These are phyloP conservation scores for Erythrophleum ivorense DNA, from an alignment of 331 rosid species.

Conservation along the genomic window DNA sequence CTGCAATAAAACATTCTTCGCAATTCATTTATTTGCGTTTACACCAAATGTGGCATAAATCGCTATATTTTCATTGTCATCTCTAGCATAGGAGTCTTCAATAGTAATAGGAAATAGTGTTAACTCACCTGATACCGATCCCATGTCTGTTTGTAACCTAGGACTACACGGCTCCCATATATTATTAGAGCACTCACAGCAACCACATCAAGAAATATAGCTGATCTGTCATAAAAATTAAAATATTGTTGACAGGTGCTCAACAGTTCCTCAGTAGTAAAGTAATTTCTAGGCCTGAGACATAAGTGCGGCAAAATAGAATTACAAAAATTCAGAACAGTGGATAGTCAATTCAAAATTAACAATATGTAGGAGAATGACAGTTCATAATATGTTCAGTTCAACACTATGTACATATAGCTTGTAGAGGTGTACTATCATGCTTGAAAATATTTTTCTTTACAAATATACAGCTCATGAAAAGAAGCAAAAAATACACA, in stretches of 20 bases:
- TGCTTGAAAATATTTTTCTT: conserved; percentile 9
- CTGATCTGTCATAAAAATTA: conserved; percentile 68
- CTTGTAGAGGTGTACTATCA: not conserved
- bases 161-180: conserved; percentile 77
- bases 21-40: conserved; percentile 41
- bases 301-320: conserved; percentile 15
- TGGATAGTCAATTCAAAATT: conserved; percentile 12
- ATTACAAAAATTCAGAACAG: conserved; percentile 15
- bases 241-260: conserved; percentile 30
- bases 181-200: conserved; percentile 83
- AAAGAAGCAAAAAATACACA: not conserved
- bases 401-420: not conserved
- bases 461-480: not conserved
- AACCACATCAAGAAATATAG: conserved; percentile 86
- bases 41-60: conserved; percentile 17
- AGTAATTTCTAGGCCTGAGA: conserved; percentile 29
- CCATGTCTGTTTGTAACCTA: conserved; percentile 98
- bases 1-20: conserved; percentile 55
- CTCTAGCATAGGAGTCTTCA: conserved; percentile 28
- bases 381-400: conserved; percentile 28
- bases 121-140: conserved; percentile 93
- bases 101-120: conserved; percentile 4
- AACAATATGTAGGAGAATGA: conserved; percentile 14
- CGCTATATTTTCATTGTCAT: not conserved
- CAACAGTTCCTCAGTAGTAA: conserved; percentile 30